Evolutionary conservation across 225 moss, liverwort and hornwort genomes (phyloP).

Genomic region (Takakia lepidozioides): DNA sequence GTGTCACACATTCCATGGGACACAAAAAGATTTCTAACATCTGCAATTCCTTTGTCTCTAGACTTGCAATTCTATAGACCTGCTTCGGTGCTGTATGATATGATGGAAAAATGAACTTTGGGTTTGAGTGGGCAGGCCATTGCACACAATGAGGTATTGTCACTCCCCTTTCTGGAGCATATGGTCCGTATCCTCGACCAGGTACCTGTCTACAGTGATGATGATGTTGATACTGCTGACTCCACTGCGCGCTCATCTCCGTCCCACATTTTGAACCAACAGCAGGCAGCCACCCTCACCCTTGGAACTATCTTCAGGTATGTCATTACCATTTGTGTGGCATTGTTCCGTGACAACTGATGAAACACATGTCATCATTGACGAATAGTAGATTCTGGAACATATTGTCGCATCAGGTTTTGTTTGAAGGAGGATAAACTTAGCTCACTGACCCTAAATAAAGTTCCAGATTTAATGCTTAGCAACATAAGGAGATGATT

Average conservation of each 20-base stretch:
- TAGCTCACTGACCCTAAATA: too few relatives aligned
- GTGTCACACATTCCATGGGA: too few relatives aligned
- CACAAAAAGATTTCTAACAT: too few relatives aligned
- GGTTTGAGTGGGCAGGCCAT: slow-evolving; percentile 70
- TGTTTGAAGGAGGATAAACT: too few relatives aligned
- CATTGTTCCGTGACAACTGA: too few relatives aligned
- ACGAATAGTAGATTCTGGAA: background rate
- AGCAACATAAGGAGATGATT: too few relatives aligned
- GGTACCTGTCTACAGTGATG: slow-evolving; percentile 67
- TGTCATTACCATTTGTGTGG: slow-evolving; percentile 3
- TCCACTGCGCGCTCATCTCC: slow-evolving; percentile 32
- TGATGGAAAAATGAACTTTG: too few relatives aligned
- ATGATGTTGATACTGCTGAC: slow-evolving; percentile 63
- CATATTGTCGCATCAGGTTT: too few relatives aligned
- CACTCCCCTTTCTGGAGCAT: slow-evolving; percentile 80
- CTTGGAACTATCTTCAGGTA: slow-evolving; percentile 92
- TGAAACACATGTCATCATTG: slow-evolving; percentile 9
- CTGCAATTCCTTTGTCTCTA: too few relatives aligned
- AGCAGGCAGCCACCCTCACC: slow-evolving; percentile 79
- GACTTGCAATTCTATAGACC: too few relatives aligned
- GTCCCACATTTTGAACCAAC: slow-evolving; percentile 54
- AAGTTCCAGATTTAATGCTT: too few relatives aligned
- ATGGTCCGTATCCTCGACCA: slow-evolving; percentile 75
- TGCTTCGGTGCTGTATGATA: too few relatives aligned
- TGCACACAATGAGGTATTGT: slow-evolving; percentile 63